These are phyloP conservation scores for Beauveria rudraprayagi DNA, from an alignment of 2,329 filamentous ascomycete genomes.

Conservation along the genomic window DNA sequence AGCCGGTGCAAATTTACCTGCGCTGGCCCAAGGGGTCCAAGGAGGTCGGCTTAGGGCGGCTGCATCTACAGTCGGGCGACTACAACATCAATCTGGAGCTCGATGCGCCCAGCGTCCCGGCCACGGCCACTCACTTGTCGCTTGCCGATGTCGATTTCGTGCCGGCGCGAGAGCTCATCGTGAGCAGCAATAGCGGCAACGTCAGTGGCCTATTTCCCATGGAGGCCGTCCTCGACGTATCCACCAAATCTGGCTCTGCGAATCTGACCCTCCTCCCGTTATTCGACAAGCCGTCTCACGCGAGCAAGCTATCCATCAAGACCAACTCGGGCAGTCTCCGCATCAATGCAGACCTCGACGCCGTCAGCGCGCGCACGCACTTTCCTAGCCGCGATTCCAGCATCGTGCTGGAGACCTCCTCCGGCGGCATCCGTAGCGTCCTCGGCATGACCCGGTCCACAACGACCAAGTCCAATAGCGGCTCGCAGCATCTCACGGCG, in stretches of 20 bases:
- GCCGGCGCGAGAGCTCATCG: background rate
- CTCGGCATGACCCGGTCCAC: background rate
- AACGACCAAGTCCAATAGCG: background rate
- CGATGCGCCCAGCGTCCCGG: background rate
- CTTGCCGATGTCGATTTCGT: background rate
- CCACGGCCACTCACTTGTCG: background rate
- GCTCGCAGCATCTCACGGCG: background rate
- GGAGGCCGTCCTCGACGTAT: background rate
- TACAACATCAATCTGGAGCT: background rate
- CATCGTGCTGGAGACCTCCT: background rate
- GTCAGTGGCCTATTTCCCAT: background rate
- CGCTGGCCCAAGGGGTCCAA: background rate
- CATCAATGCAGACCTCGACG: background rate
- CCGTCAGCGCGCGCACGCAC: background rate
- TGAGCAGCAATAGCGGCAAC: background rate
- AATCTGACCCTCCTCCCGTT: background rate
- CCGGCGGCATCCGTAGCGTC: background rate
- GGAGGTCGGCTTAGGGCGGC: background rate
- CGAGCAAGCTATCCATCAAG: background rate
- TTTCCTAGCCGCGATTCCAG: background rate
- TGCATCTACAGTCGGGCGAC: background rate
- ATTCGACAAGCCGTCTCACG: background rate
- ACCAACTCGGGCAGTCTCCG: background rate
- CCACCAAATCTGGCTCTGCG: background rate
- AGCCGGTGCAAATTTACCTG: background rate